These are phyloP conservation scores for Suillus brevipes DNA, from an alignment of 768 basidiomycete genomes.

Conservation along the genomic window DNA sequence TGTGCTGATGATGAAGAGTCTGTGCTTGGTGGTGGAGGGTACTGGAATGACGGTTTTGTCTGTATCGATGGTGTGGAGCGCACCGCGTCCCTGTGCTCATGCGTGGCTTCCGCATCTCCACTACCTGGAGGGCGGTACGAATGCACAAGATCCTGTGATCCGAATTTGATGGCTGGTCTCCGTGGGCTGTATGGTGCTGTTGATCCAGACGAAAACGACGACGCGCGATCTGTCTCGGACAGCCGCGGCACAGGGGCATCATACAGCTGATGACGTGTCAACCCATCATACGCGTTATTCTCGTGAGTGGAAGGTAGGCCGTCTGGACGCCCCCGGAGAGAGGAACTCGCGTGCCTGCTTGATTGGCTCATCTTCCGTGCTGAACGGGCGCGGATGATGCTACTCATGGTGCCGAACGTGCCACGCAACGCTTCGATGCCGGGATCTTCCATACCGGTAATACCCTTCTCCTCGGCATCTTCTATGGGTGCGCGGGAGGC, in stretches of 20 bases:
- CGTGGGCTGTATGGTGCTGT: constrained; percentile 33
- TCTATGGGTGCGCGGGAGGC: constrained; percentile 77
- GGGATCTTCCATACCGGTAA: constrained; percentile 76
- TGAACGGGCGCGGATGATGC: constrained; percentile 76
- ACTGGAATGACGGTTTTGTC: constrained; percentile 22
- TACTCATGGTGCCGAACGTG: constrained; percentile 88
- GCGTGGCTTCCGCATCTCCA: constrained; percentile 44
- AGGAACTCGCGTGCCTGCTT: constrained; percentile 33
- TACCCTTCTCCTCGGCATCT: constrained; percentile 53
- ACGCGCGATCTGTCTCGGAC: constrained; percentile 43
- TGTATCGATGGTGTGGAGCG: background rate
- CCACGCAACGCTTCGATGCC: constrained; percentile 92
- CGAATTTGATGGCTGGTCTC: constrained; percentile 74
- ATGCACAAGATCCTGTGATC: constrained; percentile 69
- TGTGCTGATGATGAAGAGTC: constrained; percentile 11
- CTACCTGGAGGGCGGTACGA: constrained; percentile 64
- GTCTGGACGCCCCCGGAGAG: constrained; percentile 19
- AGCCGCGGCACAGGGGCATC: constrained; percentile 76
- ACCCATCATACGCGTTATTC: constrained; percentile 40
- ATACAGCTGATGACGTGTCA: constrained; percentile 83
- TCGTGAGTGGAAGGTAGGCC: constrained; percentile 21
- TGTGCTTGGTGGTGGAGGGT: constrained; percentile 33
- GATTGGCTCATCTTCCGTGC: constrained; percentile 52
- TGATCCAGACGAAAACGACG: constrained; percentile 23
- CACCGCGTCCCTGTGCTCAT: constrained; percentile 48